Base-by-base conservation (phyloP, 2,329 filamentous ascomycete species). In the Ceratocystis lukuohia region DNA sequence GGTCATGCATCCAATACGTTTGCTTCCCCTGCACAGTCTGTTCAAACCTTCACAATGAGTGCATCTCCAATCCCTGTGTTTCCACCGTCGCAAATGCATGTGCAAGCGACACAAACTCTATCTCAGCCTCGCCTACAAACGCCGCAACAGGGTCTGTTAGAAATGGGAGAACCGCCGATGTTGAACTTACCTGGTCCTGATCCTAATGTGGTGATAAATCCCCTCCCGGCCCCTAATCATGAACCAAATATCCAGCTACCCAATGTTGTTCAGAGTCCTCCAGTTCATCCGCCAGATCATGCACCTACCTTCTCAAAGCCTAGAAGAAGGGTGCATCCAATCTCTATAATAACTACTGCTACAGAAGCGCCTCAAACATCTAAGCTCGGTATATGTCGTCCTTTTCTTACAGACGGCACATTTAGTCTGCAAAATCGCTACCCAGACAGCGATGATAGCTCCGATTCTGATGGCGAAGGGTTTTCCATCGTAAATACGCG, bases 401-500 rank as follows among this genome's bases (percentile, higher is more conserved):
- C 12, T 68, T 70, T 25, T 22, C 74, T 28, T 22, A 70, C 20
- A 15, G 7, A n/a, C 5, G 37, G 41, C 17, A 46, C 63, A 7
- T 68, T 65, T 12, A 62, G 56, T n/a, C 50, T 66, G 22, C 59
- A 53, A 22, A 57, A 64, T 22, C 64, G 64, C 22, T 64, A 64
- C 12, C 66, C 61, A n/a, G 61, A 68, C 25, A 53, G 44, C 33
- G 64, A 66, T n/a, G 48, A 62, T 28, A 48, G 45, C 2, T 61
- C 53, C 53, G 70, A 72, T 15, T 64, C 66, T 1, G 67, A 68
- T 3, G 66, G 67, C 8, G 68, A 70, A 5, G 65, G 66, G 3
- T 77, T 79, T 65, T 68, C 68, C 20, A 72, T 70, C 37, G 48
- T 70, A 2, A 63, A 68, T 12, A 70, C 69, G 25, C 72, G 71